Base-by-base conservation (phyloP, 1,284 basidiomycete species). In the Bjerkandera adusta region DNA sequence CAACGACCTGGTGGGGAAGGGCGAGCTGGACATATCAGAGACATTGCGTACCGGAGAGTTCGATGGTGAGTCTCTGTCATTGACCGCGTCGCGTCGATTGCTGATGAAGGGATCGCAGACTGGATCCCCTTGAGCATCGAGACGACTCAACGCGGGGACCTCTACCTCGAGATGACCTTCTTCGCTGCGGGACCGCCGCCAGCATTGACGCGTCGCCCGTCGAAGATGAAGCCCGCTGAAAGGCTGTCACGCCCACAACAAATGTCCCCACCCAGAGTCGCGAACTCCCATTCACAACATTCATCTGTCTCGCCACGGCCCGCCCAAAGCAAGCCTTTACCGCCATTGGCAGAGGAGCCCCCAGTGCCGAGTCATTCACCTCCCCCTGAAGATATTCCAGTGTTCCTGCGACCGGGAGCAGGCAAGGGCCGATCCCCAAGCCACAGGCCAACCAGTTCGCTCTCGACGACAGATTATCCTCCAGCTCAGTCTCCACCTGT, bases 111-210 rank as follows among this genome's bases (percentile, higher is more conserved):
- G 26, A 3, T 1, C 24, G 18, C 41, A 89, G 85, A 89, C 54
- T 89, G 86, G 85, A 71, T 89, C 0, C 66, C 68, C 40, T 69
- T 89, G 16, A 68, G 76, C 45, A 66, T 74, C 8, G 72, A 79
- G 34, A 78, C 77, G 3, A 70, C 72, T 8, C 64, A 73, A 33
- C 75, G 84, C 32, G 85, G 85, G 5, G 82, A 89, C 26, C 50
- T 88, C n/a, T 89, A 85, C 59, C 72, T 89, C 25, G 85, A 89
- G 59, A 87, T 89, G 80, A 89, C 85, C 1, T 89, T 77, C 65
- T 89, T 76, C 59, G 71, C 85, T 4, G 76, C 81, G 43, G 71
- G 72, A 2, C 79, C 81, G 4, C 70, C 75, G 3, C 76, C 57
- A 3, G 29, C 77, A 7, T 57, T 73, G 32, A 65, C 60, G 6